phyloP scores from a whole-genome alignment of 106 monocot species.

The Narthecium ossifragum region DNA sequence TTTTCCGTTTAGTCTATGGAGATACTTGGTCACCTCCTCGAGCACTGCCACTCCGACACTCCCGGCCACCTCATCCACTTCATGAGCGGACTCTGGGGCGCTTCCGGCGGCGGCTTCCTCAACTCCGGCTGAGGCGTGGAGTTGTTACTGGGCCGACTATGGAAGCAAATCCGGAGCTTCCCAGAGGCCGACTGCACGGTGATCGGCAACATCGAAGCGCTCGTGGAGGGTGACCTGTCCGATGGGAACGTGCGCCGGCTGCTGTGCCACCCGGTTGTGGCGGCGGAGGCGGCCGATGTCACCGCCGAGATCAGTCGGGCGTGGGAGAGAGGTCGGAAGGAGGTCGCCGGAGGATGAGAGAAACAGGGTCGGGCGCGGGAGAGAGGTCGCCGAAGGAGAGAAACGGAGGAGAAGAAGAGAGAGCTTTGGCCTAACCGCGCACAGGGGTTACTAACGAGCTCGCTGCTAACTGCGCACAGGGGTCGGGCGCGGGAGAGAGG shows the following conservation, averaged over 20 bases:
- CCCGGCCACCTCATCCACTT: background rate
- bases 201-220: slow-evolving; percentile 40
- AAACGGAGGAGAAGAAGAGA: too few species aligned
- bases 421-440: too few species aligned
- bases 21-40: background rate
- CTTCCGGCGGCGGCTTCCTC: too few species aligned
- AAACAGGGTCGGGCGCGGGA: too few species aligned
- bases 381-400: too few species aligned
- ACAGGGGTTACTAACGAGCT: too few species aligned
- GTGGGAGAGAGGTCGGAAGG: too few species aligned
- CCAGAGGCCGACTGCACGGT: slow-evolving; percentile 44
- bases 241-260: slow-evolving; percentile 24
- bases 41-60: slow-evolving; percentile 7
- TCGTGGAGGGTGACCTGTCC: slow-evolving; percentile 41
- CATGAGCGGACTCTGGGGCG: too few species aligned
- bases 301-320: slow-evolving; percentile 32
- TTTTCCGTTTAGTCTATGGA: background rate
- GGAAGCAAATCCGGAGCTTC: slow-evolving; percentile 31
- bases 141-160: slow-evolving; percentile 19
- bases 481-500: too few species aligned
- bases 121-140: slow-evolving; percentile 2
- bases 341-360: too few species aligned
- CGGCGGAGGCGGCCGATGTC: too few species aligned
- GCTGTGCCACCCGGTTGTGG: slow-evolving; percentile 38
- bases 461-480: too few species aligned